Evolutionary conservation across 2,329 filamentous ascomycete genomes (phyloP), one percentile per base, ranked within the genome.

Genomic region (Malbranchea cinnamomea): DNA sequence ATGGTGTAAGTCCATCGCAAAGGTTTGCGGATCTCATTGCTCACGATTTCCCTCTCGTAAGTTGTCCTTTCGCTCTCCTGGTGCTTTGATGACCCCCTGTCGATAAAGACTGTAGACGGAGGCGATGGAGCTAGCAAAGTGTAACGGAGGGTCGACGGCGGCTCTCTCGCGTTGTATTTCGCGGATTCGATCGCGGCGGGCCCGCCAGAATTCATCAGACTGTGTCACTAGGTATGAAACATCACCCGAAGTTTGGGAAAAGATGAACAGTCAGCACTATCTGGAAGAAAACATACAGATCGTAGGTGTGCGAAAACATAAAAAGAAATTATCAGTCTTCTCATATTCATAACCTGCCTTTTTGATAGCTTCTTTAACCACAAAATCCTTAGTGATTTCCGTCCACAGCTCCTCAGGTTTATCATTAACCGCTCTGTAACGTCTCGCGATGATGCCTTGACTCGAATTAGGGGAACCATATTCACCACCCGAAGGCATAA

Each of bases 321-420:
- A 56, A n/a, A 80, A 95, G 56, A 83, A 91, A 38, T 68, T 71
- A 31, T 83, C 78, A 0, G 82, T 89, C 63, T 95, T 85, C 50
- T 94, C 83, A 48, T 76, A 95, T 36, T 81, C 74, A 54, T 93
- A 95, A 2, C 82, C 82, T 48, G 76, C 60, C 45, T 78, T 66
- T 42, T 92, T 77, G 40, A 95, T 80, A 11, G 89, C 89, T 50
- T 94, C 84, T 30, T 78, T 74, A 35, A 77, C 66, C 10, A 95
- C 82, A 20, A 95, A 59, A 42, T 93, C 85, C 57, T 92, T 93
- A 26, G 87, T 92, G 43, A 98, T 83, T 56, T 95, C 89, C 0
- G 89, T 98, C 87, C 87, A 95, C 62, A 92, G 80, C 36, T 78
- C 72, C 33, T 69, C 67, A 20, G 44, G 48, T 16, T 47, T 48